Evolutionary conservation across 768 basidiomycete genomes (phyloP), one percentile per base, ranked within the genome.

Genomic region (Hericium alpestre): DNA sequence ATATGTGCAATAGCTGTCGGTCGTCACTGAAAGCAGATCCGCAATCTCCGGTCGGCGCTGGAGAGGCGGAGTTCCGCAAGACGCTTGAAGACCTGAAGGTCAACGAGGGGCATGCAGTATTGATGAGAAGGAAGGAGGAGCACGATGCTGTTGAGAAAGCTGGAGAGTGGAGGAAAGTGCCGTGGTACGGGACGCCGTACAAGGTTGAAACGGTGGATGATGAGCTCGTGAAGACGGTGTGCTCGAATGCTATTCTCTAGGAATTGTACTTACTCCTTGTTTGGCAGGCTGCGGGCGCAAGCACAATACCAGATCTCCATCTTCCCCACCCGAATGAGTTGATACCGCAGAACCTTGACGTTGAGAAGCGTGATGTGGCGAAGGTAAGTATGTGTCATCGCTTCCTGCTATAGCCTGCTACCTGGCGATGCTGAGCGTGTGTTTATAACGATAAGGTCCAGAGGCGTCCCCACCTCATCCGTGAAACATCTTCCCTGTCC

Each of bases 121-220:
- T 99, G 41, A 90, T 91, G 79, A 85, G 85, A n/a, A 82, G 82
- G 67, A 80, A 78, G 43, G 80, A 83, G 59, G 85, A 80, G 32
- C 74, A 76, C 47, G 76, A 74, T 53, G 73, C 84, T 41, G 73
- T 87, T 55, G 68, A 71, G 23, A 72, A 73, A 13, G 69, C 71
- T 39, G 62, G 70, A 9, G 57, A 65, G 13, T 93, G 90, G 90
- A 65, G 78, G 61, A 81, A 78, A 47, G 96, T 98, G 71, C 84
- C 86, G 46, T 93, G 92, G 83, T 99, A 99, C 69, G 91, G 87
- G 4, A 97, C 96, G 2, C 78, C 81, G 60, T 97, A 94, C 69
- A 74, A 75, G 39, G 81, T 94, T 16, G 80, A 89, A 61, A 76
- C 73, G 53, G 81, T 88, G 67, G 80, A 85, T 53, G 71, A 77